Base-by-base conservation (phyloP, 805 yeast species). In the Candida qinlingensis region DNA sequence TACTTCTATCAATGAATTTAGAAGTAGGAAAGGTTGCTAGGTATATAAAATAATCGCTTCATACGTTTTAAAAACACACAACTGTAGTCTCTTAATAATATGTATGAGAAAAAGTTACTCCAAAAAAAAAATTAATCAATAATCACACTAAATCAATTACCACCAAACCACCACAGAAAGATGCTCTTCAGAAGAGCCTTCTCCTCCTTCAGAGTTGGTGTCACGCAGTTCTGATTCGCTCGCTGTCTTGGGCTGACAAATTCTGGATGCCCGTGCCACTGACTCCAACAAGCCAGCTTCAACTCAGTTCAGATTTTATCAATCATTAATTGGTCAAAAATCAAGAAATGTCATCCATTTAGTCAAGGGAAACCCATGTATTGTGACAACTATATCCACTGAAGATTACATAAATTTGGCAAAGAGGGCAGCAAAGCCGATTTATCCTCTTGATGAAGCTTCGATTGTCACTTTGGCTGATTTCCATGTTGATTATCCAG, bases 381-480 rank as follows among this genome's bases (percentile, higher is more conserved):
- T 70, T 9, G 62, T 66, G 7, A 62, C 69, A 1, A 34, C 41
- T 73, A 65, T 50, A 62, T 70, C 7, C 0, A 58, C 74, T n/a
- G 80, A 75, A 44, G 79, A 76, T 46, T 77, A 71, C 52, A 62
- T 77, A 33, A 67, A 62, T 31, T 46, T 72, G 31, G 58, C 68
- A 6, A 58, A 58, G 31, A 63, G 81, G 43, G 71, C 66, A 37
- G 81, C 80, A 0, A 78, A 74, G 52, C 81, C 81, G 1, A 76
- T 77, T 8, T 77, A 77, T 50, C 67, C 79, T 5, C 59, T 67
- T 38, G 81, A 76, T 58, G 80, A 81, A 2, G 64, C 71, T 1
- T 66, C 75, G 4, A 74, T 77, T 33, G 79, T 72, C 1, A 57
- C 66, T 6, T 50, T 77, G 34, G 73, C 79, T 5, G 81, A 77